A percentile compares a stretch with the other conserved stretches of the same genome.
These are phyloP conservation scores for Limonium bicolor DNA, from an alignment of 148 eudicot genomes.

Conservation along the genomic window DNA sequence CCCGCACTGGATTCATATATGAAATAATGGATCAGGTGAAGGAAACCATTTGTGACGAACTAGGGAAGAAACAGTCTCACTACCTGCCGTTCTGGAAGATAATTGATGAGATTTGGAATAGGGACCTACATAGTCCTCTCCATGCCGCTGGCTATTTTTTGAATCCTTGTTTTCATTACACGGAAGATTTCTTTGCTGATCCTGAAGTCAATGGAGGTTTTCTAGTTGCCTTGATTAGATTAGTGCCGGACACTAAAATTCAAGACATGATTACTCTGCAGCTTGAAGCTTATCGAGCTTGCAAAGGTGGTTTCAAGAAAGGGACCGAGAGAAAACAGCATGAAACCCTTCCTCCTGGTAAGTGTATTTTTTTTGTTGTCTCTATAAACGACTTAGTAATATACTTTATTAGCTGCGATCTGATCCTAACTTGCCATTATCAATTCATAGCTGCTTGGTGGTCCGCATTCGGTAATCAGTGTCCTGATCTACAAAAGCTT, in stretches of 20 bases:
- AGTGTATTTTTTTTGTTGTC: background rate
- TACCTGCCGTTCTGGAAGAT: constrained; percentile 30
- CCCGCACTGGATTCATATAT: constrained; percentile 37
- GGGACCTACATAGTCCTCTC: constrained; percentile 43
- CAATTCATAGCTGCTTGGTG: constrained; percentile 47
- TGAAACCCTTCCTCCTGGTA: constrained; percentile 41
- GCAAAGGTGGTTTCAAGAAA: constrained; percentile 17
- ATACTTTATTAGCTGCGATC: background rate
- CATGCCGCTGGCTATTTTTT: constrained; percentile 56
- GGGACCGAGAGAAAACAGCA: constrained; percentile 17
- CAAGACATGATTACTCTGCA: constrained; percentile 26
- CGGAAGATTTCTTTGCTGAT: constrained; percentile 28
- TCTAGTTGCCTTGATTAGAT: constrained; percentile 21
- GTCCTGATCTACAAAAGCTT: constrained; percentile 50
- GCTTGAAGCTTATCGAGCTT: constrained; percentile 18
- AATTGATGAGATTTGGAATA: constrained; percentile 57
- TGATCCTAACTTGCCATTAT: background rate
- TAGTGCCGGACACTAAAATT: constrained; percentile 12
- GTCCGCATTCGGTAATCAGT: constrained; percentile 29
- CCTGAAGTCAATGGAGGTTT: constrained; percentile 41
- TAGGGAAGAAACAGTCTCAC: constrained; percentile 17
- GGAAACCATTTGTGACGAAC: constrained; percentile 39
- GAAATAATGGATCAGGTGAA: constrained; percentile 63
- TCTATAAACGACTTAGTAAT: background rate
- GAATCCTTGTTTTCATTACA: constrained; percentile 28